Base-by-base conservation (phyloP, 352 stramenopile species). In the Blastocystis sp. region DNA sequence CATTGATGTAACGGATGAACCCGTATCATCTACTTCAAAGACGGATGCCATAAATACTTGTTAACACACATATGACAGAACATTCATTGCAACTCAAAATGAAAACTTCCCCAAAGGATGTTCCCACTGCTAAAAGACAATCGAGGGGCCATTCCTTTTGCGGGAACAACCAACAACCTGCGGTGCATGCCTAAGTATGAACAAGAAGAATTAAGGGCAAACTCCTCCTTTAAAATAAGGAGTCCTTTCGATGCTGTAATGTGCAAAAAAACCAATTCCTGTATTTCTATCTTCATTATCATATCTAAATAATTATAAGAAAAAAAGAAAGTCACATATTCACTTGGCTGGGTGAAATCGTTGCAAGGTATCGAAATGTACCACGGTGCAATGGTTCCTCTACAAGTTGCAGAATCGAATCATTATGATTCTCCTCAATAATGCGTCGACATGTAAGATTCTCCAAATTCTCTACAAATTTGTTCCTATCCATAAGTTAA, bases 221-320 rank as follows among this genome's bases (percentile, higher is more conserved):
- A 84, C 73, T 1, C 73, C 73, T 58, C 73, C 73, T 44, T 84
- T 84, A 44, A 84, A 84, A 66, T 84, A 68, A 5, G 73, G 73
- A 4, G 73, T 84, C 53, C 68, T 44, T 48, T 84, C 42, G 40
- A 84, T 57, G n/a, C 33, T 57, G 68, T 84, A 84, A 44, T 84
- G 73, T 17, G 73, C 73, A 42, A 84, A 84, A 30, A 84, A 84
- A 5, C 73, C 73, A 58, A 84, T 53, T 44, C 56, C 30, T 3
- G n/a, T 69, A 66, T 66, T 84, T 13, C 54, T 66, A 51, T 84
- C 48, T 84, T 84, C 73, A 53, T 84, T 84, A 48, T 84, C 73
- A 66, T 84, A 84, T 69, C 73, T 84, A 44, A 56, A 13, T 11
- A n/a, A 17, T 33, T 40, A 44, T n/a, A 17, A 5, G 27, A 84